Evolutionary conservation across 225 moss, liverwort and hornwort genomes (phyloP).

Genomic region (Sphagnum tenellum): DNA sequence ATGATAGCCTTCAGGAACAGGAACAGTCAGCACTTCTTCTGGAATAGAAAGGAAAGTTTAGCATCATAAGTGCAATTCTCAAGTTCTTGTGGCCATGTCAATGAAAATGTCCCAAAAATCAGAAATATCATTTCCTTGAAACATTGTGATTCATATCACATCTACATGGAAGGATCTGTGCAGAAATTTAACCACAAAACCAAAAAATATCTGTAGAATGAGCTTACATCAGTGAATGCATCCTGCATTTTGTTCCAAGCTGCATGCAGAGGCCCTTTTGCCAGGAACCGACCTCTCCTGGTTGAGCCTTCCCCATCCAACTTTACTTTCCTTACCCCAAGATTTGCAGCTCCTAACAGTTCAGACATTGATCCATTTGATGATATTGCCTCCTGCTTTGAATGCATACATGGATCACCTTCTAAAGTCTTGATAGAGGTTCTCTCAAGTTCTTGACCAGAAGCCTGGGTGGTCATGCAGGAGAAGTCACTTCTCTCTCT

Average conservation of each 20-base stretch:
- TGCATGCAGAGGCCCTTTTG: slow-evolving; percentile 76
- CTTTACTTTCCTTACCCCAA: slow-evolving; percentile 29
- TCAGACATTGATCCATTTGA: slow-evolving; percentile 46
- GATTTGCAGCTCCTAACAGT: slow-evolving; percentile 27
- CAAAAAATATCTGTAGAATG: too few species aligned
- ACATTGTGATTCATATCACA: too few species aligned
- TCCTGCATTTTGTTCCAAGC: slow-evolving; percentile 93
- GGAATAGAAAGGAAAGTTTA: too few species aligned
- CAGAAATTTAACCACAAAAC: too few species aligned
- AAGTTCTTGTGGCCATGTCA: too few species aligned
- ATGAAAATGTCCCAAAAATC: too few species aligned
- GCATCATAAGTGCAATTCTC: too few species aligned
- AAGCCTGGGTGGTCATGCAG: slow-evolving; percentile 34
- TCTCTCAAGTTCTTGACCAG: slow-evolving; percentile 53
- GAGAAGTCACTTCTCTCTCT: slow-evolving; percentile 28
- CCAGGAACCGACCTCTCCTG: slow-evolving; percentile 5
- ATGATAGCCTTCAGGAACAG: too few species aligned
- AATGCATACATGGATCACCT: background rate
- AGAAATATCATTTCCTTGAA: too few species aligned
- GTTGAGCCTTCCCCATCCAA: slow-evolving; percentile 28
- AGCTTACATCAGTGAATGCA: slow-evolving; percentile 68
- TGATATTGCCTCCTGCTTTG: slow-evolving; percentile 7
- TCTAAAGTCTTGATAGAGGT: slow-evolving; percentile 32
- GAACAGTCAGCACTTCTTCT: too few species aligned
- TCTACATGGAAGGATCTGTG: too few species aligned